Conservation (phyloP, 1,139 yeast genomes). For the Casaregolazyma lundiana region DNA sequence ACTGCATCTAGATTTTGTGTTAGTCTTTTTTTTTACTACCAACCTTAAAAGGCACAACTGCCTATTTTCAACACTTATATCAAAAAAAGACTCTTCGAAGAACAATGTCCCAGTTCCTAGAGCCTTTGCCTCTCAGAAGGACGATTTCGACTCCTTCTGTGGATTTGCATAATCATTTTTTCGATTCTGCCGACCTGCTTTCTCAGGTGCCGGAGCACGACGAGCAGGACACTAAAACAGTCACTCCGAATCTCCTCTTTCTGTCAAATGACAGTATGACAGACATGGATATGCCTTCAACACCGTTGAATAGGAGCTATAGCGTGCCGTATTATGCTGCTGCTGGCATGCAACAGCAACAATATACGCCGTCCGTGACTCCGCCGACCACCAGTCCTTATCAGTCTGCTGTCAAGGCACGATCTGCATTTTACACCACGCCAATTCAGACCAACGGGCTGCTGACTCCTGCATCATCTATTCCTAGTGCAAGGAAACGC, state of each 20-base stretch:
- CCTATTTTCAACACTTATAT: neutral
- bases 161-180: constrained; percentile 5
- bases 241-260: constrained; percentile 15
- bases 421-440: constrained; percentile 6
- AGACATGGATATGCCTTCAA: constrained; percentile 4
- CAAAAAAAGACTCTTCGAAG: neutral
- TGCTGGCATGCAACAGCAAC: constrained; percentile 8
- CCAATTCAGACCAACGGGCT: constrained; percentile 11
- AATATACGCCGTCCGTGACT: constrained; percentile 4
- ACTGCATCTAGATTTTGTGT: neutral
- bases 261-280: constrained; percentile 1
- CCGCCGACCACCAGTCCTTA: constrained; percentile 6
- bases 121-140: constrained; percentile 14
- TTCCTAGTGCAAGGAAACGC: constrained; percentile 8
- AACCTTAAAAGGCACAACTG: neutral
- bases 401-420: constrained; percentile 1
- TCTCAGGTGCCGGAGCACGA: constrained; percentile 8
- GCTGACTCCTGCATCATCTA: constrained; percentile 8
- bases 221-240: constrained; percentile 10
- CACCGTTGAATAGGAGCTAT: constrained; percentile 11
- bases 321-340: constrained; percentile 13
- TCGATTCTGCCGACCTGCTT: constrained; percentile 7
- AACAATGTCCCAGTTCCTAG: constrained; percentile 11
- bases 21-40: neutral
- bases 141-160: constrained; percentile 13